Evolutionary conservation across 345 rosid species (phyloP), one percentile per base, ranked within the genome.

Genomic region (Arabis alpina): DNA sequence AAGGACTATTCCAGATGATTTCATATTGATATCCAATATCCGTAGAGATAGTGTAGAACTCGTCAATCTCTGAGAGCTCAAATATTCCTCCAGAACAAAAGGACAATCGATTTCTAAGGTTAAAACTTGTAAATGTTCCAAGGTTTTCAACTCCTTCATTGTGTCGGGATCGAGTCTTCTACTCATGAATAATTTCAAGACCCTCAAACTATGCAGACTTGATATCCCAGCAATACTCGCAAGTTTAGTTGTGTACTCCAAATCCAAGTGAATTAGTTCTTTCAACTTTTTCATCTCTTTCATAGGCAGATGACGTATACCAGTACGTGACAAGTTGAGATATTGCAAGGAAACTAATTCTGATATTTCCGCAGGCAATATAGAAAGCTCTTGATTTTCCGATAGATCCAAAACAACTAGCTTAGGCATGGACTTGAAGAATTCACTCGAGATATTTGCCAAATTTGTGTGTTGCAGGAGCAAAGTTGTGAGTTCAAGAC

Each of bases 371-470:
- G 41, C 19, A 16, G 40, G 40, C 40, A 36, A 36, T 36, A 0
- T 10, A 36, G 0, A 8, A 0, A 36, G 39, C 2, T 0, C 7
- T 7, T 7, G 0, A 61, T 73, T 70, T 16, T 9, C 16, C 2
- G 82, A 72, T 48, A 72, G 37, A 30, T 80, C 70, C 66, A 76
- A 50, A 28, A 76, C 78, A 58, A 16, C 41, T 47, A 80, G n/a
- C 13, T 11, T 39, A 9, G 76, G 73, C 83, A 80, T 76, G 32
- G 3, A 80, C 5, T 32, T 54, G 61, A 64, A 76, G 57, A 68
- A 80, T 8, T 28, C 59, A 19, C 6, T 4, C 41, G 71, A 41
- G 5, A 76, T 70, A 2, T 7, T 51, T 42, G 9, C 27, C 71
- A 74, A 11, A 0, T 4, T 0, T 6, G 4, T n/a, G 5, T 32